These are phyloP conservation scores for Paraglomus brasilianum DNA, from an alignment of 192 early-diverging fungal species.

Conservation along the genomic window DNA sequence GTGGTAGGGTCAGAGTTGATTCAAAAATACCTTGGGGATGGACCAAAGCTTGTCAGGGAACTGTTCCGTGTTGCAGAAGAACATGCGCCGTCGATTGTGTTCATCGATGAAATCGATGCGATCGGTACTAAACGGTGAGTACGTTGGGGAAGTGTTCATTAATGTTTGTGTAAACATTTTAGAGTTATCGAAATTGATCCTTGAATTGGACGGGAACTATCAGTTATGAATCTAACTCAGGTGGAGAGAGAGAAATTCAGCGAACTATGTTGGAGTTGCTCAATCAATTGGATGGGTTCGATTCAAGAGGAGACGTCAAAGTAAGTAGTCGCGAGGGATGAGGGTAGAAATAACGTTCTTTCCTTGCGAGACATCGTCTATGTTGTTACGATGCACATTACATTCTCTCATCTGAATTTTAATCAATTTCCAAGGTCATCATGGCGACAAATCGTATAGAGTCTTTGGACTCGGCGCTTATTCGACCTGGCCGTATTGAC, in stretches of 20 bases:
- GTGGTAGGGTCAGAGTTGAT: slow-evolving; percentile 97
- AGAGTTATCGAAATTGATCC: not conserved
- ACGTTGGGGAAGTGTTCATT: not conserved
- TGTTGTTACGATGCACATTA: not conserved
- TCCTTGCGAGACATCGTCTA: not conserved
- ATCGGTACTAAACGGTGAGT: slow-evolving; percentile 87
- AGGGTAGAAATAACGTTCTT: too few species aligned
- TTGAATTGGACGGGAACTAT: not conserved
- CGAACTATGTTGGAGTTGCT: slow-evolving; percentile 96
- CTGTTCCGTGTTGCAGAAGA: slow-evolving; percentile 96
- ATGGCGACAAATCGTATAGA: slow-evolving; percentile 99
- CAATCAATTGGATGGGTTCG: slow-evolving; percentile 98
- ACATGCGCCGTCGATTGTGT: slow-evolving; percentile 96
- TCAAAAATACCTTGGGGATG: slow-evolving; percentile 99
- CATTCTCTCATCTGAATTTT: not conserved
- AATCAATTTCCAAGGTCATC: slow-evolving; percentile 61
- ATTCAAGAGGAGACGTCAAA: slow-evolving; percentile 93
- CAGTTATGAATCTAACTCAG: slow-evolving; percentile 91
- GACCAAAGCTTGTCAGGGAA: slow-evolving; percentile 96
- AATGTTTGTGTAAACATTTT: not conserved
- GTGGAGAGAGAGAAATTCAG: slow-evolving; percentile 96
- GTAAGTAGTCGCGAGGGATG: not conserved
- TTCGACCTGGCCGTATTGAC: slow-evolving; percentile 96
- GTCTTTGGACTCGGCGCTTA: slow-evolving; percentile 93
- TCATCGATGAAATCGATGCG: slow-evolving; percentile 99